Conservation (phyloP, 257 asterid genomes). For the Plantago major region DNA sequence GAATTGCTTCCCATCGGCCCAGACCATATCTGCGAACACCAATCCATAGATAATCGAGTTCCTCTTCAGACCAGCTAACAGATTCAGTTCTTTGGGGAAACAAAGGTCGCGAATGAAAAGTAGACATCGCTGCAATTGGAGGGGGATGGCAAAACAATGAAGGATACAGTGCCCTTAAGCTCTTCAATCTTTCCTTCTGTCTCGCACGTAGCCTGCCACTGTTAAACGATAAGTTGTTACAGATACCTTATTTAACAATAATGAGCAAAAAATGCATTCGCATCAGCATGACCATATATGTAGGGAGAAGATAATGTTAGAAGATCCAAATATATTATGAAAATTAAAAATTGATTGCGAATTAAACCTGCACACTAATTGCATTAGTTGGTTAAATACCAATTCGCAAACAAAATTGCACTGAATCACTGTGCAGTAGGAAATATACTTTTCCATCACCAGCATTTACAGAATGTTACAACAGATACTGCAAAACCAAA, state of each 20-base stretch:
- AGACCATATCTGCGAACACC: conserved; percentile 88
- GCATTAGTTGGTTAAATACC: no score
- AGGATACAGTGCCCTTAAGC: conserved; percentile 50
- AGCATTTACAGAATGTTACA: no score
- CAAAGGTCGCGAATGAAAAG: not conserved
- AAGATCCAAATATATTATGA: not conserved
- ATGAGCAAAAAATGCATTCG: no score
- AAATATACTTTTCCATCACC: no score
- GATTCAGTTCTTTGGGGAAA: conserved; percentile 67
- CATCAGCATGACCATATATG: not conserved
- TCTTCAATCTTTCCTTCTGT: conserved; percentile 71
- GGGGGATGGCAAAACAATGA: conserved; percentile 35
- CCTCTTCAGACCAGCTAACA: conserved; percentile 85
- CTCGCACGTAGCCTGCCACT: conserved; percentile 83
- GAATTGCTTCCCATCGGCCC: conserved; percentile 81
- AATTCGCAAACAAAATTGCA: no score
- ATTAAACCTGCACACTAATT: no score
- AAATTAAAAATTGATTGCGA: no score
- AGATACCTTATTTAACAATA: no score
- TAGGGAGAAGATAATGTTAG: not conserved
- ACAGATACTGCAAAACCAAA: no score
- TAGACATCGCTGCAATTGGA: conserved; percentile 26
- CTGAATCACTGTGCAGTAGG: no score
- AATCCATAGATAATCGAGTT: conserved; percentile 88
- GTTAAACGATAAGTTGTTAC: conserved; percentile 13